These are phyloP conservation scores for Phoma sp. DNA, from an alignment of 2,329 filamentous ascomycete genomes.

Conservation along the genomic window DNA sequence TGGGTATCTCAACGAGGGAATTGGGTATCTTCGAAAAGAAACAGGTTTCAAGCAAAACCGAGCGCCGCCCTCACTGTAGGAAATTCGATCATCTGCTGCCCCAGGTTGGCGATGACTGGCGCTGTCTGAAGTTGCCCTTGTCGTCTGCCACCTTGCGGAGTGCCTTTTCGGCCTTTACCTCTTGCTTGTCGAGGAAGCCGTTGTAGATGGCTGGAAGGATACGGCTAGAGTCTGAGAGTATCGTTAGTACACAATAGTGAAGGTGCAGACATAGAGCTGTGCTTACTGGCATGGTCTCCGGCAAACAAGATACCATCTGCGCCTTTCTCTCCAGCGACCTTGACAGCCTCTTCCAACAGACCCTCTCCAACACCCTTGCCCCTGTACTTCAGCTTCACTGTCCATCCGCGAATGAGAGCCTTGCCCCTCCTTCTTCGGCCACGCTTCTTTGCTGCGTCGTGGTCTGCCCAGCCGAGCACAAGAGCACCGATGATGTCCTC, in stretches of 20 bases:
- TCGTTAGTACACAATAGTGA: conserved; percentile 20
- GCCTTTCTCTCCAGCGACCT: conserved; percentile 69
- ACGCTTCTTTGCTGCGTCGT: conserved; percentile 52
- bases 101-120: conserved; percentile 46
- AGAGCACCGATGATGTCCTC: conserved; percentile 73
- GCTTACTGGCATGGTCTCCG: conserved; percentile 76
- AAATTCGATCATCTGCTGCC: conserved; percentile 38
- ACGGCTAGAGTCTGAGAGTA: conserved; percentile 39
- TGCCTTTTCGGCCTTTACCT: conserved; percentile 43
- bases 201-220: conserved; percentile 46
- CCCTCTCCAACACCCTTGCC: conserved; percentile 74
- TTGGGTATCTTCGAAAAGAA: conserved; percentile 36
- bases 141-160: conserved; percentile 48
- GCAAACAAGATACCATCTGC: conserved; percentile 77
- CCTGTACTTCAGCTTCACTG: conserved; percentile 72
- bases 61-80: conserved; percentile 18
- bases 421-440: conserved; percentile 63
- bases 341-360: conserved; percentile 75
- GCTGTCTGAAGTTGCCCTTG: conserved; percentile 49
- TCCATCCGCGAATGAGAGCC: conserved; percentile 82
- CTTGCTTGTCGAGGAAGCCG: conserved; percentile 43
- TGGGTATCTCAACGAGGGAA: conserved; percentile 40
- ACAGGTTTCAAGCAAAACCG: conserved; percentile 14
- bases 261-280: background rate
- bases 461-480: conserved; percentile 69